These are phyloP conservation scores for Nymphaea thermarum DNA, from an alignment of 164 flowering plant genomes.

Conservation along the genomic window DNA sequence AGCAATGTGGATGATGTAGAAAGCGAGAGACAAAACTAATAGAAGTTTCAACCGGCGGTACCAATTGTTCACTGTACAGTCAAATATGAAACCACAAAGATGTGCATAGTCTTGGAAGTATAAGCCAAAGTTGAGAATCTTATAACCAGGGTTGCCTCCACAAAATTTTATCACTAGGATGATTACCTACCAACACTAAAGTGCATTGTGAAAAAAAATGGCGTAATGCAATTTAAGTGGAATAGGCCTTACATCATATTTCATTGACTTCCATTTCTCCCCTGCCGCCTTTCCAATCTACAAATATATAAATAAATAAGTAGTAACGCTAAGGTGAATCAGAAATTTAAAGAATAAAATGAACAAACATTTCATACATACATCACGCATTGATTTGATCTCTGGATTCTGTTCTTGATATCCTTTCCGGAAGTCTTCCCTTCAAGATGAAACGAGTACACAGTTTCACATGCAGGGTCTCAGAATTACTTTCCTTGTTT, in stretches of 20 bases:
- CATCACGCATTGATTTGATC: conserved; percentile 90
- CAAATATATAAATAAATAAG: neutral
- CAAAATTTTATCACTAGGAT: too few relatives aligned
- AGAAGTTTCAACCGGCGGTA: neutral
- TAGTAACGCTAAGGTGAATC: neutral
- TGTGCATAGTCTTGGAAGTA: neutral
- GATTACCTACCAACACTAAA: too few relatives aligned
- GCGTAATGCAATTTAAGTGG: neutral
- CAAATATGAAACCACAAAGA: neutral
- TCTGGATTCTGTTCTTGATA: conserved; percentile 85
- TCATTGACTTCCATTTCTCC: conserved; percentile 92
- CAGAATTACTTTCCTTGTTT: neutral
- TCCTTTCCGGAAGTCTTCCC: conserved; percentile 90
- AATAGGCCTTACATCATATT: conserved; percentile 57
- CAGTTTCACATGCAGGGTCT: too few relatives aligned
- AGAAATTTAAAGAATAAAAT: neutral
- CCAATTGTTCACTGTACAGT: neutral
- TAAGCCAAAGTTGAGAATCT: neutral
- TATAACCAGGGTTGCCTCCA: neutral
- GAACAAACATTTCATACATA: conserved; percentile 20
- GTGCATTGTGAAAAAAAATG: neutral
- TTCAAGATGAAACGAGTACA: conserved; percentile 15
- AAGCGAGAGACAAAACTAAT: too few relatives aligned
- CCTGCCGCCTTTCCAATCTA: conserved; percentile 96
- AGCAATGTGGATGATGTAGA: neutral